Evolutionary conservation across 108 stramenopile species (phyloP).

Genomic region (Conticribra guillardii): DNA sequence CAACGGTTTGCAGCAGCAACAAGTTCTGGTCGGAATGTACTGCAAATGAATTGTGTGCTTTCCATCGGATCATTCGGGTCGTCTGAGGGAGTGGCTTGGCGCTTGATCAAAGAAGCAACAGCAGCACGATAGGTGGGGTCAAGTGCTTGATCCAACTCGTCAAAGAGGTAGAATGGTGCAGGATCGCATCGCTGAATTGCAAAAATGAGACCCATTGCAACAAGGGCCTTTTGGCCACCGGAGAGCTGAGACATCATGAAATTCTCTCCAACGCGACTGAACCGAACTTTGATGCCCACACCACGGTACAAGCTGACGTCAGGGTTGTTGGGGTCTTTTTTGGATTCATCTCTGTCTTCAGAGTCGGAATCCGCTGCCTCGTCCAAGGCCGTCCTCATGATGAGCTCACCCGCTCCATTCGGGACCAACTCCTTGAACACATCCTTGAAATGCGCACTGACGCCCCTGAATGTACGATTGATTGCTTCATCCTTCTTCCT

Average conservation of each 20-base stretch:
- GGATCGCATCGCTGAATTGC: conserved; percentile 99
- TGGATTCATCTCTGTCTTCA: conserved; percentile 55
- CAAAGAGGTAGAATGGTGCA: conserved; percentile 99
- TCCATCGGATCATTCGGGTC: conserved; percentile 66
- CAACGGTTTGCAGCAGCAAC: conserved; percentile 88
- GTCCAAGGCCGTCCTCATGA: conserved; percentile 88
- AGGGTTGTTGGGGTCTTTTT: conserved; percentile 59
- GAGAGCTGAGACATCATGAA: conserved; percentile 94
- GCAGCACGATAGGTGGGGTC: conserved; percentile 95
- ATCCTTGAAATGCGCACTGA: conserved; percentile 95
- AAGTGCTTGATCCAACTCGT: conserved; percentile 97
- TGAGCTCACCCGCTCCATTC: conserved; percentile 90
- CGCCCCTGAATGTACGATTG: conserved; percentile 96
- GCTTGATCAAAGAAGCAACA: conserved; percentile 95
- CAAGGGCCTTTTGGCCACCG: conserved; percentile 99
- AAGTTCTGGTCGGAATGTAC: conserved; percentile 98
- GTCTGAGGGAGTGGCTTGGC: conserved; percentile 87
- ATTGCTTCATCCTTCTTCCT: conserved; percentile 99
- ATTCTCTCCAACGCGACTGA: conserved; percentile 90
- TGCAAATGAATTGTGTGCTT: conserved; percentile 97
- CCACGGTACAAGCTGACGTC: conserved; percentile 90
- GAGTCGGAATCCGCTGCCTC: conserved; percentile 61
- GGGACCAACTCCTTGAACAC: conserved; percentile 99
- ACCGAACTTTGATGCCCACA: conserved; percentile 92
- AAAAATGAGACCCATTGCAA: conserved; percentile 98